Evolutionary conservation across 192 early-diverging fungal genomes (phyloP), one percentile per base, ranked within the genome.

Genomic region (Glomus cerebriforme): DNA sequence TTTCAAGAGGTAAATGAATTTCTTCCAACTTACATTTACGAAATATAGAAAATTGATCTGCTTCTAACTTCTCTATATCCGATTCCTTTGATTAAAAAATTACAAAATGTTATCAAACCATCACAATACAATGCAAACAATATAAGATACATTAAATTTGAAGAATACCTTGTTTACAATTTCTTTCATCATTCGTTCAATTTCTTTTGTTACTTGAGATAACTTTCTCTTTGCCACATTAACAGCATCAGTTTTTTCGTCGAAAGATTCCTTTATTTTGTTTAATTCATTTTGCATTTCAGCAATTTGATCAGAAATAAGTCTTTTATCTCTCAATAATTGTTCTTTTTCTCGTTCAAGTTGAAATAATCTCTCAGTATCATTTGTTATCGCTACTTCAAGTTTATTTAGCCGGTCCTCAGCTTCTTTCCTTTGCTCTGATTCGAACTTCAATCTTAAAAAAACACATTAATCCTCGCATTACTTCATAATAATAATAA

Each of bases 21-120:
- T 98, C 96, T 78, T 98, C 96, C 64, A 98, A 85, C 83, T 97
- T 97, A 85, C 96, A 98, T 31, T 89, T 85, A 71, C 96, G 88
- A 66, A 97, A 92, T 43, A 98, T 93, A 0, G 92, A 87, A 1
- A 93, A 85, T 59, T 90, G 86, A 45, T 98, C 96, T 6, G 91
- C 92, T 60, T 88, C 87, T 1, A 90, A 65, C 59, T 93, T 92
- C 66, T 98, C 95, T n/a, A 96, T 88, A 68, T 95, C 86, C 1
- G 92, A 83, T 85, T 93, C 91, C 85, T 85, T 66, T 58, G 73
- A 59, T 59, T 17, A 75, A 32, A 49, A 17, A 58, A 19, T 26
- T 8, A 47, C 9, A 7, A 58, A 17, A 12, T 12, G 12, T 43
- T 43, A 43, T 12, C 9, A 43, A 12, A 37, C n/a, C n/a, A 73